Evolutionary conservation across 768 basidiomycete genomes (phyloP).

Genomic region (Tephrocybe sp.): DNA sequence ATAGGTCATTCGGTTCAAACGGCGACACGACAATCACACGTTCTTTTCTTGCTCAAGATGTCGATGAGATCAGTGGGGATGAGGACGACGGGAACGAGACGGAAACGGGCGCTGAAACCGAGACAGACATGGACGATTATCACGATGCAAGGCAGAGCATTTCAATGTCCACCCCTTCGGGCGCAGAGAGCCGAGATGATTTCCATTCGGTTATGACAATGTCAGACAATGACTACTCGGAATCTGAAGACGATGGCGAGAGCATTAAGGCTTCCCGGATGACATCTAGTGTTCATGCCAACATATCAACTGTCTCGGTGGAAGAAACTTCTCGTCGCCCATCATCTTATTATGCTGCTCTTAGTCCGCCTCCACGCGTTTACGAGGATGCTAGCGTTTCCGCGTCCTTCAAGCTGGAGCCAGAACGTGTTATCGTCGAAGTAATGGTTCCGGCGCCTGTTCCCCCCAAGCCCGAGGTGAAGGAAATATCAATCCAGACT

Average conservation of each 20-base stretch:
- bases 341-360: constrained; percentile 31
- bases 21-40: constrained; percentile 42
- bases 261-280: constrained; percentile 71
- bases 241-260: constrained; percentile 56
- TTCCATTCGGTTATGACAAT: constrained; percentile 76
- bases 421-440: constrained; percentile 29
- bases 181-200: constrained; percentile 56
- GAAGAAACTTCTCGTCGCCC: constrained; percentile 23
- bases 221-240: constrained; percentile 67
- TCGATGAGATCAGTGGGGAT: constrained; percentile 15
- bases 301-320: constrained; percentile 28
- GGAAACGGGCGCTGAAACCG: constrained; percentile 66
- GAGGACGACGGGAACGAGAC: constrained; percentile 57
- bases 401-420: constrained; percentile 34
- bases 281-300: constrained; percentile 24
- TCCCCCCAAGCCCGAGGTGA: constrained; percentile 59
- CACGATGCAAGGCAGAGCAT: constrained; percentile 75
- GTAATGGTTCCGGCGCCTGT: constrained; percentile 23
- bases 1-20: constrained; percentile 29
- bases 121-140: constrained; percentile 69
- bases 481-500: constrained; percentile 79
- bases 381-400: constrained; percentile 52
- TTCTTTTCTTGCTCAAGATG: constrained; percentile 31
- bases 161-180: constrained; percentile 60
- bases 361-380: constrained; percentile 27